Percentiles rank a stretch among this genome's conserved stretches.
These are phyloP conservation scores for Colletotrichum viniferum DNA, from an alignment of 2,329 filamentous ascomycete species.

Conservation along the genomic window DNA sequence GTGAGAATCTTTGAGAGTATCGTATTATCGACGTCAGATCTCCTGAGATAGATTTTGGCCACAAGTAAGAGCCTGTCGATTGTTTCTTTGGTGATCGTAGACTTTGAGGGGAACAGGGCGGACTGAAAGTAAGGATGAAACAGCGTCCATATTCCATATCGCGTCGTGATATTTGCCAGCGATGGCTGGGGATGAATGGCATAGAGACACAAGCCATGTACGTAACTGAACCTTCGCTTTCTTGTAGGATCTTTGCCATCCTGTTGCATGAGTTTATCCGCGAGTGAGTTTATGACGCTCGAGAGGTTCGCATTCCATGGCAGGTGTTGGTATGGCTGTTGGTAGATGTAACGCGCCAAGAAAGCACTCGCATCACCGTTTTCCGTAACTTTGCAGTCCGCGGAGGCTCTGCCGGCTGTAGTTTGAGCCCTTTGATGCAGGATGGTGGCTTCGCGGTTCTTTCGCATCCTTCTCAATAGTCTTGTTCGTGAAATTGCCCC, in stretches of 20 bases:
- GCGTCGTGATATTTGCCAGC: neutral
- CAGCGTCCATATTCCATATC: neutral
- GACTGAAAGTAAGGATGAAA: neutral
- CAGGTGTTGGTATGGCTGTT: neutral
- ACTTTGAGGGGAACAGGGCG: neutral
- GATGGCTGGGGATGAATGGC: neutral
- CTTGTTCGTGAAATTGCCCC: neutral
- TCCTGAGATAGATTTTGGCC: neutral
- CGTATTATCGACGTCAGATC: neutral
- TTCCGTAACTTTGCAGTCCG: neutral
- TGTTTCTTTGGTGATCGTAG: neutral
- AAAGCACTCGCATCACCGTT: neutral
- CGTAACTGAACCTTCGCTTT: neutral
- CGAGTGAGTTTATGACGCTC: neutral
- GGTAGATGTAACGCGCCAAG: neutral
- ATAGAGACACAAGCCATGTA: neutral
- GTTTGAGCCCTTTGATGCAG: neutral
- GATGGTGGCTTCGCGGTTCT: neutral
- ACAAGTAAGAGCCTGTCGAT: neutral
- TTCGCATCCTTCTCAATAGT: neutral
- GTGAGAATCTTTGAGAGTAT: neutral
- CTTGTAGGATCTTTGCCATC: neutral
- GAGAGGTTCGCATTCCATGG: neutral
- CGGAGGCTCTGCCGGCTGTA: neutral
- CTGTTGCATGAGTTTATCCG: neutral